A percentile compares a stretch with the other conserved stretches of the same genome.
Conservation (phyloP, 208 protist genomes). For the Pavlovales sp. region DNA sequence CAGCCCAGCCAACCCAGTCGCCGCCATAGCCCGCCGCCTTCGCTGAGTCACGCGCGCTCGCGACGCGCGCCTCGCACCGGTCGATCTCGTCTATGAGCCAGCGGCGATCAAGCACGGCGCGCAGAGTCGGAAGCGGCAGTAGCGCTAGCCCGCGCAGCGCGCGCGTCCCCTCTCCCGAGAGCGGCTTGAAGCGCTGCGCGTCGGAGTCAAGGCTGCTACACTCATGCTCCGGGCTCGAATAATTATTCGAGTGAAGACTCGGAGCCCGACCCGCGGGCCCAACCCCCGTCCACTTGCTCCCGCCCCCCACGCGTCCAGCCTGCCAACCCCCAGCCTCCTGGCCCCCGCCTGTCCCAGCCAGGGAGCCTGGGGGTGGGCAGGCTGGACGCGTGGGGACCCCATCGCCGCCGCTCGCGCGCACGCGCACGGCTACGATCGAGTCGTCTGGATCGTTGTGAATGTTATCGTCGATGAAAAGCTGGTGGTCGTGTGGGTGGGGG, state of each 20-base stretch:
- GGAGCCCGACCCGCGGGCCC: too few relatives aligned
- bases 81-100: constrained; percentile 21
- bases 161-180: constrained; percentile 4
- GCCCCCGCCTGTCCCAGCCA: neutral
- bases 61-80: neutral
- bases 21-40: neutral
- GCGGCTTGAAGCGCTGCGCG: neutral
- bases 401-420: neutral
- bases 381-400: too few relatives aligned
- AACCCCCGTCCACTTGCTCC: too few relatives aligned
- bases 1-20: neutral
- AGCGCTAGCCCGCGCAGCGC: neutral
- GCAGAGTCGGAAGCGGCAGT: neutral
- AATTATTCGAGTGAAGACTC: too few relatives aligned
- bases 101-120: neutral
- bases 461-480: constrained; percentile 40
- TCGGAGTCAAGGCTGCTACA: too few relatives aligned
- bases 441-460: constrained; percentile 21
- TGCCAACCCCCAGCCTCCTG: too few relatives aligned
- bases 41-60: too few relatives aligned
- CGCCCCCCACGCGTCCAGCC: too few relatives aligned
- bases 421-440: constrained; percentile 35
- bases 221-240: too few relatives aligned
- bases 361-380: too few relatives aligned
- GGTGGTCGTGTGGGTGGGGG: neutral